These are phyloP conservation scores for Kernera saxatilis DNA, from an alignment of 345 rosid species.

Conservation along the genomic window DNA sequence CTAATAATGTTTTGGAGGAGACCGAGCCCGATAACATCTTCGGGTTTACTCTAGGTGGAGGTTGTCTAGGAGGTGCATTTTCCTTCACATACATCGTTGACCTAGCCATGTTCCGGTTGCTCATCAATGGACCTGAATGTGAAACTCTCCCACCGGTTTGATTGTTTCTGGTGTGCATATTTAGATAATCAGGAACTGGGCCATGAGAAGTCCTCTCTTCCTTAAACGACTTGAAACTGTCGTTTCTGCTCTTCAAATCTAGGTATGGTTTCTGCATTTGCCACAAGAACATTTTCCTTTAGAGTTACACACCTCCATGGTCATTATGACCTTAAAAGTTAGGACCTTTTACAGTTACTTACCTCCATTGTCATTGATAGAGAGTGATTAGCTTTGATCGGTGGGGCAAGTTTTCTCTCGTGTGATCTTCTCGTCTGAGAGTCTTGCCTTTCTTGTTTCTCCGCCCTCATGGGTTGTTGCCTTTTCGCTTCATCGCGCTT, in stretches of 20 bases:
- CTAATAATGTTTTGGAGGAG: slow-evolving; percentile 16
- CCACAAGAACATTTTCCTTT: background rate
- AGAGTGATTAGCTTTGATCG: slow-evolving; percentile 1
- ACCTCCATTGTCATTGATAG: slow-evolving; percentile 25
- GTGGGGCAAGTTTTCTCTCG: slow-evolving; percentile 11
- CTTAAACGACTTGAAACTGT: slow-evolving; percentile 24
- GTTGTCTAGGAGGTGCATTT: slow-evolving; percentile 18
- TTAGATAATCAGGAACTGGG: background rate
- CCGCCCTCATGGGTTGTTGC: slow-evolving; percentile 11
- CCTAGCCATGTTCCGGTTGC: background rate
- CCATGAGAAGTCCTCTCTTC: slow-evolving; percentile 17
- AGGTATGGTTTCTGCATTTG: slow-evolving; percentile 23
- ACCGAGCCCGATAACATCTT: background rate
- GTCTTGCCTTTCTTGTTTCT: slow-evolving; percentile 26
- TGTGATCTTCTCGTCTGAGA: slow-evolving; percentile 17
- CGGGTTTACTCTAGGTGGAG: slow-evolving; percentile 7
- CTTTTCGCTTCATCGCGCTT: slow-evolving; percentile 78
- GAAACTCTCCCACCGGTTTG: slow-evolving; percentile 13
- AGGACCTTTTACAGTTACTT: background rate
- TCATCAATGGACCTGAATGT: slow-evolving; percentile 28
- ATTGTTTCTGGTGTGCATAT: slow-evolving; percentile 2
- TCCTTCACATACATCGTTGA: slow-evolving; percentile 18
- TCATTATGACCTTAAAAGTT: background rate
- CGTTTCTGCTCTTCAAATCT: slow-evolving; percentile 18
- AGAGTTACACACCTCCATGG: background rate